phyloP scores from a whole-genome alignment of 1,284 basidiomycete genomes.

The Ceraceosorus guamensis region DNA sequence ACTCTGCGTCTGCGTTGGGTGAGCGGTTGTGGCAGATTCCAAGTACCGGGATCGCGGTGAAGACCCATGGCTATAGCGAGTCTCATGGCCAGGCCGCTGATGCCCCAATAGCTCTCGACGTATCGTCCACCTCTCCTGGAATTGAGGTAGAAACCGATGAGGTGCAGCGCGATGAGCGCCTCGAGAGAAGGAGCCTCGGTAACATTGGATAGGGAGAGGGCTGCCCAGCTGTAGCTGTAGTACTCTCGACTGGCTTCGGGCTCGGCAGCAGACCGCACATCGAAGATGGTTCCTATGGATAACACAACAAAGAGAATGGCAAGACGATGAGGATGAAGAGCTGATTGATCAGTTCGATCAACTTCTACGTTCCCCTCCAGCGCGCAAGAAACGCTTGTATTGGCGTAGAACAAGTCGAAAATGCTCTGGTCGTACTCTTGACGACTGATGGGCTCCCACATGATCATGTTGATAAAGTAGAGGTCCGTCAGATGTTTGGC shows the following conservation, averaged over 20 bases:
- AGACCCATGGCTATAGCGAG: slow-evolving; percentile 5
- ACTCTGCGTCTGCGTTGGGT: slow-evolving; percentile 5
- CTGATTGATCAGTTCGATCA: background rate
- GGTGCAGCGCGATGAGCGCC: background rate
- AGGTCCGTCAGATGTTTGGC: slow-evolving; percentile 1
- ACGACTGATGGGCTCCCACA: slow-evolving; percentile 3
- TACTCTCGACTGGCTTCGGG: background rate
- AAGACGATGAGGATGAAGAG: slow-evolving; percentile 4
- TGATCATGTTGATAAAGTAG: slow-evolving; percentile 2
- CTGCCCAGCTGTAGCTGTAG: slow-evolving; percentile 6
- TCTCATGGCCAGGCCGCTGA: slow-evolving; percentile 1
- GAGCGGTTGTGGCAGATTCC: background rate
- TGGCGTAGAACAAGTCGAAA: slow-evolving; percentile 1
- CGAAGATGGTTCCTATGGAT: slow-evolving; percentile 6
- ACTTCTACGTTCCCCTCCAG: no score
- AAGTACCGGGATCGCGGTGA: slow-evolving; percentile 7
- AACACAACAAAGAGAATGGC: slow-evolving; percentile 3
- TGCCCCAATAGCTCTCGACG: slow-evolving; percentile 3
- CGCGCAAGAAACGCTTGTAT: no score
- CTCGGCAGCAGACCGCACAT: background rate
- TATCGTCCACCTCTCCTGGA: slow-evolving; percentile 4
- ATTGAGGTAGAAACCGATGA: slow-evolving; percentile 5
- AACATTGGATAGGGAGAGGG: slow-evolving; percentile 4
- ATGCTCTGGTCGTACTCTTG: slow-evolving; percentile 4
- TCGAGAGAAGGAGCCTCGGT: slow-evolving; percentile 5